Evolutionary conservation across 2,329 filamentous ascomycete genomes (phyloP).

Genomic region (Trichophyton simii): DNA sequence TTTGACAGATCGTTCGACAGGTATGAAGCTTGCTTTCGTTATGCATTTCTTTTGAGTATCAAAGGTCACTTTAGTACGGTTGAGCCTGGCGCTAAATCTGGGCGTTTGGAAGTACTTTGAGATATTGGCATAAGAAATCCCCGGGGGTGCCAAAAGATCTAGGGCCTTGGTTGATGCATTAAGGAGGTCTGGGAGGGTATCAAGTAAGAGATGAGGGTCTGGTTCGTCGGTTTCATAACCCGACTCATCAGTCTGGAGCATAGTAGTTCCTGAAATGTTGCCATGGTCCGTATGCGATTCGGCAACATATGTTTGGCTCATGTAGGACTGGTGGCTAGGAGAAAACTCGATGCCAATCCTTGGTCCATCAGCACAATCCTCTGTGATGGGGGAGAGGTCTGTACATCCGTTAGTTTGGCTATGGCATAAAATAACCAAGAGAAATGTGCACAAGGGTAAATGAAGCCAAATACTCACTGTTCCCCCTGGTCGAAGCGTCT

Average conservation of each 20-base stretch:
- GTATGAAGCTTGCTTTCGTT: slow-evolving; percentile 9
- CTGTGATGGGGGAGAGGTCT: not conserved
- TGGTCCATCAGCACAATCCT: not conserved
- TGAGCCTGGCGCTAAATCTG: slow-evolving; percentile 4
- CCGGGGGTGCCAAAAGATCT: slow-evolving; percentile 5
- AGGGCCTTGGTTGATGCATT: slow-evolving; percentile 8
- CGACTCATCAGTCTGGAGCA: slow-evolving; percentile 8
- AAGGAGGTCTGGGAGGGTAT: slow-evolving; percentile 11
- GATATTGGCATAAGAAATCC: slow-evolving; percentile 8
- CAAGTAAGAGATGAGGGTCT: slow-evolving; percentile 8
- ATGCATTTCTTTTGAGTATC: slow-evolving; percentile 10
- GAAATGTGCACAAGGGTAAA: not conserved
- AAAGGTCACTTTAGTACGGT: slow-evolving; percentile 8
- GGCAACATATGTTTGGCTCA: slow-evolving; percentile 7
- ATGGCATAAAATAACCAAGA: not conserved
- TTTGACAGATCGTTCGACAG: not conserved
- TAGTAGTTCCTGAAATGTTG: slow-evolving; percentile 11
- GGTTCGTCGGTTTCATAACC: slow-evolving; percentile 6
- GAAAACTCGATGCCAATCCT: not conserved
- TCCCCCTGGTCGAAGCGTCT: not conserved
- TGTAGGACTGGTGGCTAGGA: not conserved
- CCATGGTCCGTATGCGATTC: slow-evolving; percentile 10
- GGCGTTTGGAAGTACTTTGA: slow-evolving; percentile 4
- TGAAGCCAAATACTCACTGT: not conserved
- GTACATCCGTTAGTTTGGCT: not conserved